Evolutionary conservation across 495 filamentous ascomycete species (phyloP), one percentile per base, ranked within the genome.

Genomic region (Achaetomiella virescens): DNA sequence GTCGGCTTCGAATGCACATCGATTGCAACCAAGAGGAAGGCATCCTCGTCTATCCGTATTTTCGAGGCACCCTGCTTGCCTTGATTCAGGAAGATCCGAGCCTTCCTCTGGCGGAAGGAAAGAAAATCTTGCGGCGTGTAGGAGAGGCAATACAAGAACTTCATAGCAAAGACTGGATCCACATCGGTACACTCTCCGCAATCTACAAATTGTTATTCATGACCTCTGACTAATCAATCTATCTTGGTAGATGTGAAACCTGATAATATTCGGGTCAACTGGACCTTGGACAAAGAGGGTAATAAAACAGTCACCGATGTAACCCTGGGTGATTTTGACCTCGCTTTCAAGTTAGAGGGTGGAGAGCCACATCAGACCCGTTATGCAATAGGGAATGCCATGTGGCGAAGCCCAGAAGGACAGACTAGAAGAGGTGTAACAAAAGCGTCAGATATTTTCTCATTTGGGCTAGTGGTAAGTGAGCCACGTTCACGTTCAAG

Each of bases 341-440:
- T 44, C 25, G 27, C 50, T 6, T 36, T 14, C 29, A 44, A 45
- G 37, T 7, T 1, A n/a, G 41, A 14, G n/a, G 11, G 7, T 3
- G 40, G 7, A 24, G n/a, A 3, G 40, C 50, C 40, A 17, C 29
- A 10, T 14, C 18, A 15, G 27, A 36, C 40, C 7, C 2, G 6
- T 2, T 7, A n/a, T 53, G 40, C 40, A 0, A 1, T 36, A 3
- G 50, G 50, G n/a, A 45, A 53, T 24, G 8, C 12, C 18, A 45
- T 45, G 29, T 44, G 40, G 40, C 50, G 50, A 44, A 53, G 50
- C 50, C 40, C 29, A 44, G 50, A 45, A 36, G 50, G 18, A 35
- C 50, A 53, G 27, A 45, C 40, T 27, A 40, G 50, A 31, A 22
- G 50, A 2, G 40, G 40, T 11, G 12, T 53, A 12, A 52, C 38